Evolutionary conservation across 441 rosid species (phyloP).

Genomic region (Euphorbia neoarborescens): DNA sequence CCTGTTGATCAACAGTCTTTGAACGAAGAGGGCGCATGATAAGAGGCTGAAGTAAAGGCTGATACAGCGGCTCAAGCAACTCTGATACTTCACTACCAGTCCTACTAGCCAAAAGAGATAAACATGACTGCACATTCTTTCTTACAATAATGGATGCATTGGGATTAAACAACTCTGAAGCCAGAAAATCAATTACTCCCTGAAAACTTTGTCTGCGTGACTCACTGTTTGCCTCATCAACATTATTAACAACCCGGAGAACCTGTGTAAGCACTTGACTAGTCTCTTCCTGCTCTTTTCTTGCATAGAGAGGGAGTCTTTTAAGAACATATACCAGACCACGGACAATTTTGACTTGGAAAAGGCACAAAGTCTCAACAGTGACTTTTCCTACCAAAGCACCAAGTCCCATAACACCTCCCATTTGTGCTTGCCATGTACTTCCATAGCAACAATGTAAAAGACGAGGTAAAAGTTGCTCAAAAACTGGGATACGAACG

Average conservation of each 20-base stretch:
- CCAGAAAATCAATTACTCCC: conserved; percentile 84
- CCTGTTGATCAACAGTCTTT: conserved; percentile 98
- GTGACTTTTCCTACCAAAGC: conserved; percentile 95
- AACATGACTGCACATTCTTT: conserved; percentile 91
- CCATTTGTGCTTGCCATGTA: conserved; percentile 98
- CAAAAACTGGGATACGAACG: conserved; percentile 84
- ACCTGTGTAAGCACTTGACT: conserved; percentile 97
- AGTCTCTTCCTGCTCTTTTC: conserved; percentile 95
- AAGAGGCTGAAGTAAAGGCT: conserved; percentile 87
- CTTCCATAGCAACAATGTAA: conserved; percentile 94
- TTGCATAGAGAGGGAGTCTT: conserved; percentile 86
- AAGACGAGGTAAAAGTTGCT: conserved; percentile 94
- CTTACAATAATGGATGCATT: conserved; percentile 80
- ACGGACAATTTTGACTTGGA: conserved; percentile 81
- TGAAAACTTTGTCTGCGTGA: conserved; percentile 82
- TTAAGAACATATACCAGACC: conserved; percentile 88
- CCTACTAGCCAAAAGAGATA: conserved; percentile 91
- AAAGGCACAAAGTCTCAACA: conserved; percentile 76
- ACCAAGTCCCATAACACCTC: conserved; percentile 97
- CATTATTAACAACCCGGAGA: conserved; percentile 93
- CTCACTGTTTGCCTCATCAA: conserved; percentile 90
- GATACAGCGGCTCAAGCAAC: conserved; percentile 88
- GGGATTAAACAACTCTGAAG: conserved; percentile 86
- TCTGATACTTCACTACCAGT: conserved; percentile 98
- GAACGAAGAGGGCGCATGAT: conserved; percentile 74